Base-by-base conservation (phyloP, 257 asterid genomes). In the Ilex asprella region DNA sequence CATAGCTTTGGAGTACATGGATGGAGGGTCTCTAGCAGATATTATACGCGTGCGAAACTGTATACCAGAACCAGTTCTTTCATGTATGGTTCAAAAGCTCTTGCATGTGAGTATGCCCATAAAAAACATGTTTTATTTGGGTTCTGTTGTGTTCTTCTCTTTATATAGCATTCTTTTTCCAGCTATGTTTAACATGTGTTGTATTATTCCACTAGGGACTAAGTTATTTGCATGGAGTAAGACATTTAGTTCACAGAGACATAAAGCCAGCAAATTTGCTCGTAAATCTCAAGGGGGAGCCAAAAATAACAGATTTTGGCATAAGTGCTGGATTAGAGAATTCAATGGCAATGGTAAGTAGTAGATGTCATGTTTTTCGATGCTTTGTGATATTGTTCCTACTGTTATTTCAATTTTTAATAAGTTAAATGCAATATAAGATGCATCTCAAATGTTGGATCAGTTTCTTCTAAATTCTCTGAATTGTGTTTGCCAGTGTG, bases 251-350 rank as follows among this genome's bases (percentile, higher is more conserved):
- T 73, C 99, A 93, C 79, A 81, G 99, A 79, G 99, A 93, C 75
- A 93, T 93, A 73, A 93, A 89, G 79, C 99, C 99, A 31, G 99
- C 99, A 68, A 93, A 93, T 87, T 68, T 93, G 74, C 95, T 93
- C 12, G 84, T 93, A 60, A 93, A 89, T 73, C 91, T 93, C 64
- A 87, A 86, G 75, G 99, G 99, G 70, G 99, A 93, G 74, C 86
- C 99, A 5, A 93, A 93, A 77, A 93, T 93, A 74, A 93, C 97
- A n/a, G 99, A 93, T 81, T 93, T 93, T 63, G 99, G 99, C 60
- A 86, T 93, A 64, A 93, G 99, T 73, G 96, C 99, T 62, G 99
- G 99, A 69, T 76, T 93, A 70, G 96, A 89, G 82, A 93, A 85
- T 68, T 93, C 99, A 31, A 84, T 93, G 85, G 97, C 99, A 65